Base-by-base conservation (phyloP, 2,329 filamentous ascomycete species). In the Zymoseptoria brevis region DNA sequence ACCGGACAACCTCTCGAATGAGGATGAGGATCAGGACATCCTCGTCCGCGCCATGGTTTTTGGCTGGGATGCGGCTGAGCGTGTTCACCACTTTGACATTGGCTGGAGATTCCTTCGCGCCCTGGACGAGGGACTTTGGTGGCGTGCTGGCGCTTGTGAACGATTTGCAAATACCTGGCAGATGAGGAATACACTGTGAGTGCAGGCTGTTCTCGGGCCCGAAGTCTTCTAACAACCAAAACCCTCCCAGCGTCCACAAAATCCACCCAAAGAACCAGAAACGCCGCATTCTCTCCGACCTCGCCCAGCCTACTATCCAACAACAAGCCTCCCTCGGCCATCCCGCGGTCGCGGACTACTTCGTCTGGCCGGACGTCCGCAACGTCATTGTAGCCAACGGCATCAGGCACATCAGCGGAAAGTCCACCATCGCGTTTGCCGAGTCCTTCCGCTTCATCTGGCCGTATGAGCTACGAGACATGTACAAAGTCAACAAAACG, bases 21-120 rank as follows among this genome's bases (percentile, higher is more conserved):
- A 55, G 3, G 56, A 60, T 22, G 62, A 61, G 51, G 64, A 66
- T 55, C 56, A 61, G 56, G 64, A 66, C 52, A 66, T 66, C 49
- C 53, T 66, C 19, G 61, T 61, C 26, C 60, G 64, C 11, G 60
- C 64, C 11, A 64, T 66, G 19, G 41, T 62, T 2, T 45, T 53
- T 9, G 64, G 64, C 50, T 64, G 64, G 64, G 64, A 66, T 29
- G 62, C 62, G 9, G 60, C 64, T 3, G 64, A 64, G 50, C 58
- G 62, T 21, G 54, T 66, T 11, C 64, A 66, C 48, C 64, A 66
- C 50, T 64, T 66, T 50, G 64, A 66, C 58, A 64, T 66, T 35
- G 64, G 61, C 22, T 66, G 64, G 64, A 60, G 64, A 5, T 64
- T 64, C 30, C 55, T 66, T 19, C 58, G 64, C 19, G 64, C 64